Evolutionary conservation across 2,329 filamentous ascomycete genomes (phyloP).

Genomic region (Ascochyta pisi): DNA sequence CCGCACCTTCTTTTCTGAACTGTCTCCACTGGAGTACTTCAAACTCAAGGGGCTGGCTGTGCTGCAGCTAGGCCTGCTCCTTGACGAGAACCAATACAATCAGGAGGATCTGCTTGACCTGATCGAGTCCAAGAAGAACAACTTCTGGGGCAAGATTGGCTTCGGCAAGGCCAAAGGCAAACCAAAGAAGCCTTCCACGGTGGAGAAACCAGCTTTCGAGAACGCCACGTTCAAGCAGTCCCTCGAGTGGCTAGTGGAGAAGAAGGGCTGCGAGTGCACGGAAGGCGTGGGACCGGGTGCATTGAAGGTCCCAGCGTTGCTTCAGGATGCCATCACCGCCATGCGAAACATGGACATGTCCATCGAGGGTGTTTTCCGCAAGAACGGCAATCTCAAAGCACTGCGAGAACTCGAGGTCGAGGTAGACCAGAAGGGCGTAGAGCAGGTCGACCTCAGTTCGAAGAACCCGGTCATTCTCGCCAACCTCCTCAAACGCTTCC

Average conservation of each 20-base stretch:
- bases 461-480: conserved; percentile 94
- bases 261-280: conserved; percentile 95
- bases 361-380: conserved; percentile 96
- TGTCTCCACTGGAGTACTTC: conserved; percentile 95
- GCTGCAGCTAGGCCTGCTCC: conserved; percentile 88
- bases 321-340: conserved; percentile 92
- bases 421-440: conserved; percentile 85
- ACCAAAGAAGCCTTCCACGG: conserved; percentile 70
- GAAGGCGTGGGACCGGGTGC: conserved; percentile 93
- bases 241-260: conserved; percentile 86
- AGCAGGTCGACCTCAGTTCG: conserved; percentile 82
- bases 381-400: conserved; percentile 98
- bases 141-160: conserved; percentile 98
- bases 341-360: conserved; percentile 99
- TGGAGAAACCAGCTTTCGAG: conserved; percentile 46
- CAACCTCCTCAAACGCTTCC: conserved; percentile 91
- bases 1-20: conserved; percentile 93
- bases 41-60: conserved; percentile 96
- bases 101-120: conserved; percentile 90
- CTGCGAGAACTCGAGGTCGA: conserved; percentile 83
- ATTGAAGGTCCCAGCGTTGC: conserved; percentile 86
- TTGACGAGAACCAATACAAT: conserved; percentile 90
- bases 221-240: conserved; percentile 93
- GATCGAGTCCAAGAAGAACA: conserved; percentile 91
- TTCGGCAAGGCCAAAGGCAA: conserved; percentile 88